These are phyloP conservation scores for Didymella pomorum DNA, from an alignment of 2,329 filamentous ascomycete species.

Conservation along the genomic window DNA sequence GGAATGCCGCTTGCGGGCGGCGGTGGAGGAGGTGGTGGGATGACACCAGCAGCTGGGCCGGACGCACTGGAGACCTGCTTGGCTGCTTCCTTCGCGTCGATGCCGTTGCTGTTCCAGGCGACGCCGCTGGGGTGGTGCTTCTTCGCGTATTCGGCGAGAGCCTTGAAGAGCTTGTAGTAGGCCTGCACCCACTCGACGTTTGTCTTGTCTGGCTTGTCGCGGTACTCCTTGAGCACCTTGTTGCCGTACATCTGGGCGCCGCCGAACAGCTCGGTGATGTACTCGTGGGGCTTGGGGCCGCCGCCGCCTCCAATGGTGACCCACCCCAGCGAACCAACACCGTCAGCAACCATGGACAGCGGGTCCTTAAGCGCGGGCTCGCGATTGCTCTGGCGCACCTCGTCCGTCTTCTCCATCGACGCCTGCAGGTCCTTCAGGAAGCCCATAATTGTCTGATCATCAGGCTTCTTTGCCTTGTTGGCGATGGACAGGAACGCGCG, in stretches of 20 bases:
- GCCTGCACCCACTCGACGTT: constrained; percentile 87
- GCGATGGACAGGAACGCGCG: constrained; percentile 87
- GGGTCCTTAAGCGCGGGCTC: constrained; percentile 79
- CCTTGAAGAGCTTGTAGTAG: constrained; percentile 91
- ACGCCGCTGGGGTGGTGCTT: constrained; percentile 81
- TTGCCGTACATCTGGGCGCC: constrained; percentile 95
- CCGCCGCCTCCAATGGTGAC: constrained; percentile 73
- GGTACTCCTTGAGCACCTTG: constrained; percentile 88
- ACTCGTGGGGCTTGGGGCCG: constrained; percentile 75
- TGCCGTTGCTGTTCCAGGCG: constrained; percentile 82
- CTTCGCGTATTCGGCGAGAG: constrained; percentile 84
- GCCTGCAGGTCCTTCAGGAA: constrained; percentile 88
- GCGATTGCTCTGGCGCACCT: constrained; percentile 83
- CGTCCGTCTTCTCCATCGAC: constrained; percentile 78
- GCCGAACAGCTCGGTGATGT: constrained; percentile 81
- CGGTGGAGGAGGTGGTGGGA: constrained; percentile 70
- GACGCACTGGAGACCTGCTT: constrained; percentile 61
- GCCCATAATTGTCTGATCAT: constrained; percentile 74
- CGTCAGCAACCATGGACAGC: constrained; percentile 86
- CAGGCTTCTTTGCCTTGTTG: constrained; percentile 91
- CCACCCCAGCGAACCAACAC: constrained; percentile 90
- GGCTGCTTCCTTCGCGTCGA: constrained; percentile 75
- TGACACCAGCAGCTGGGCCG: constrained; percentile 63
- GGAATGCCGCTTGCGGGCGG: constrained; percentile 66
- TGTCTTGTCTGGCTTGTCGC: constrained; percentile 76